Conservation (phyloP, 306 rosid species). For the Glycine latifolia region DNA sequence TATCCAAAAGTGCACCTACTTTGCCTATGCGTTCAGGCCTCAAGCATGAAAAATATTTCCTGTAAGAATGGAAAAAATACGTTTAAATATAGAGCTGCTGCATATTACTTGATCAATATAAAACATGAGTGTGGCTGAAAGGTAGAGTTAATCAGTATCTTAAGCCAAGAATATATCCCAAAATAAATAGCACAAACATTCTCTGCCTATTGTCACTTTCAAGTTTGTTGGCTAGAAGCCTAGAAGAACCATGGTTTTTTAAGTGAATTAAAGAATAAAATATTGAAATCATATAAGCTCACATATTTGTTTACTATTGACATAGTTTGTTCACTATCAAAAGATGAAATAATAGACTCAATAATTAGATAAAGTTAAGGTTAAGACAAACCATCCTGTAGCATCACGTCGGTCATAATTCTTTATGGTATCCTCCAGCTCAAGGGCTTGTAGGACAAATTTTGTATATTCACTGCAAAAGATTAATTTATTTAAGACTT, state of each 20-base stretch:
- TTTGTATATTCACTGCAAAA: constrained; percentile 83
- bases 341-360: constrained; percentile 8
- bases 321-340: neutral
- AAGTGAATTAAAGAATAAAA: neutral
- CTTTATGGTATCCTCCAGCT: constrained; percentile 87
- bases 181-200: neutral
- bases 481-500: constrained; percentile 13
- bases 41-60: constrained; percentile 87
- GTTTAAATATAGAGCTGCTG: constrained; percentile 17
- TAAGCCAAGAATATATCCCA: neutral
- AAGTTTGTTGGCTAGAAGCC: neutral
- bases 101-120: constrained; percentile 22
- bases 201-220: neutral
- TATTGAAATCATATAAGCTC: constrained; percentile 3
- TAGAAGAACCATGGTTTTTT: no score
- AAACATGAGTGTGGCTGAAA: constrained; percentile 3
- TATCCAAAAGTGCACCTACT: constrained; percentile 73
- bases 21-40: constrained; percentile 79
- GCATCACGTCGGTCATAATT: constrained; percentile 69
- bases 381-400: constrained; percentile 80
- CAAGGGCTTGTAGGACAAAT: constrained; percentile 83
- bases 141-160: constrained; percentile 9
- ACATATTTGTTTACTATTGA: neutral
- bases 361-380: constrained; percentile 16
- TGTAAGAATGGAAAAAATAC: constrained; percentile 48